phyloP scores from a whole-genome alignment of 2,329 filamentous ascomycete species.

The Onygenales sp. region DNA sequence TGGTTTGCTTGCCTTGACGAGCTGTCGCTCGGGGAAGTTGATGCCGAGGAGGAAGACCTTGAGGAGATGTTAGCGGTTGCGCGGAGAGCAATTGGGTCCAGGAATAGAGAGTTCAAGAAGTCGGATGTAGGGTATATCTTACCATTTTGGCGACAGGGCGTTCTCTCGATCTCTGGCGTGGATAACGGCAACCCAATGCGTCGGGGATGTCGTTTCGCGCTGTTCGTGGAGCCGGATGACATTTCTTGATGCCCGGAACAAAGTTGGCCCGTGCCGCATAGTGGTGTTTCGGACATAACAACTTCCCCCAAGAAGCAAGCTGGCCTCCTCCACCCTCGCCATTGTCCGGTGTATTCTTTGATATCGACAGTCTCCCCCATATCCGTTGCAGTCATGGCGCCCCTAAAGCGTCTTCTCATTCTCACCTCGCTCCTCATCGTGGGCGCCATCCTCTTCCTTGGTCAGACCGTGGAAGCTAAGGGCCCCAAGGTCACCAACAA shows the following conservation, averaged over 20 bases:
- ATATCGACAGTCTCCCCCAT: not conserved
- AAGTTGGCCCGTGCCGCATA: not conserved
- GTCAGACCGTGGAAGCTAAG: conserved; percentile 67
- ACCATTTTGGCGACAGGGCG: conserved; percentile 22
- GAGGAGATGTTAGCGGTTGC: not conserved
- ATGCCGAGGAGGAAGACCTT: conserved; percentile 78
- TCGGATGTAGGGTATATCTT: not conserved
- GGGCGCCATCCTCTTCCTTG: conserved; percentile 64
- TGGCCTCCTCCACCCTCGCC: conserved; percentile 17
- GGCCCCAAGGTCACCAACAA: conserved; percentile 94
- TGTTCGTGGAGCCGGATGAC: not conserved
- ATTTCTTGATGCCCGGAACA: conserved; percentile 3
- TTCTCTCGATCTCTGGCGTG: not conserved
- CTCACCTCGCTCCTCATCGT: conserved; percentile 68
- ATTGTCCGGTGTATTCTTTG: not conserved
- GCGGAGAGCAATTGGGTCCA: not conserved
- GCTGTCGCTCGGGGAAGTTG: conserved; percentile 73
- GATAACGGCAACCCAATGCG: not conserved
- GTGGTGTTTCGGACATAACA: not conserved
- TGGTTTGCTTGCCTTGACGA: conserved; percentile 60
- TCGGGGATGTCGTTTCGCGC: not conserved
- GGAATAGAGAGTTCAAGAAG: not conserved
- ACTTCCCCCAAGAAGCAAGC: conserved; percentile 22
- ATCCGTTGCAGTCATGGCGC: conserved; percentile 52
- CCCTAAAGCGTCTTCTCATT: conserved; percentile 59